Percentiles rank a stretch among this genome's conserved stretches.
These are phyloP conservation scores for Funneliformis mosseae DNA, from an alignment of 192 early-diverging fungal genomes.

Conservation along the genomic window DNA sequence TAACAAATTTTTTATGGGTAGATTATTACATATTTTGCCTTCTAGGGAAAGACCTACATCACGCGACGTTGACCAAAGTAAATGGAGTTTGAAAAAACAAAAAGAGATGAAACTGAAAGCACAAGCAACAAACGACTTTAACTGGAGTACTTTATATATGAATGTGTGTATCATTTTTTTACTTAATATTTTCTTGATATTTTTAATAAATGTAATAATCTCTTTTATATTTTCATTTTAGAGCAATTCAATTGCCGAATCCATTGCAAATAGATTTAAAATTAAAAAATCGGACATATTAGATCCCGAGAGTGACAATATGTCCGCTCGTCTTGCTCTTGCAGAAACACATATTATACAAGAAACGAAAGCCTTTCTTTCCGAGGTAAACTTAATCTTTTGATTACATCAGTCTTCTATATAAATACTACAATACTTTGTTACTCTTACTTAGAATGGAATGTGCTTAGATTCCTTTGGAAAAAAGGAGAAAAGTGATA, in stretches of 20 bases:
- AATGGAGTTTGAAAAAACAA: constrained; percentile 76
- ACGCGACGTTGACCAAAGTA: constrained; percentile 47
- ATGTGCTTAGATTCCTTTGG: constrained; percentile 81
- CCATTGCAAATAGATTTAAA: constrained; percentile 90
- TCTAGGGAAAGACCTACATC: constrained; percentile 82
- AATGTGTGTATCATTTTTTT: constrained; percentile 61
- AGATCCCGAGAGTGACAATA: constrained; percentile 81
- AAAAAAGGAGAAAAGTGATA: constrained; percentile 79
- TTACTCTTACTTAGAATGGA: constrained; percentile 53
- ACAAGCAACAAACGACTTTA: constrained; percentile 79
- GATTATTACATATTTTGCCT: constrained; percentile 86
- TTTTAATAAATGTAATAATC: constrained; percentile 14
- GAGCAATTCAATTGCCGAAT: constrained; percentile 92
- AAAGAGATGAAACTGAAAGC: constrained; percentile 80
- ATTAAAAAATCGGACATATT: constrained; percentile 92
- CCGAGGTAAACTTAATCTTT: constrained; percentile 46
- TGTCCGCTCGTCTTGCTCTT: constrained; percentile 91
- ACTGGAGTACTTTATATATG: constrained; percentile 98
- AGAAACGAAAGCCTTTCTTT: constrained; percentile 92
- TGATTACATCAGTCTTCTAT: neutral
- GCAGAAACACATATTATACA: constrained; percentile 97
- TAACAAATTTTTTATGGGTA: constrained; percentile 87
- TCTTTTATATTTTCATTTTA: constrained; percentile 37
- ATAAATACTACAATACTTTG: neutral
- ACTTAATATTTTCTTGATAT: neutral